These are phyloP conservation scores for Cordyceps farinosa DNA, from an alignment of 2,329 filamentous ascomycete genomes.

Conservation along the genomic window DNA sequence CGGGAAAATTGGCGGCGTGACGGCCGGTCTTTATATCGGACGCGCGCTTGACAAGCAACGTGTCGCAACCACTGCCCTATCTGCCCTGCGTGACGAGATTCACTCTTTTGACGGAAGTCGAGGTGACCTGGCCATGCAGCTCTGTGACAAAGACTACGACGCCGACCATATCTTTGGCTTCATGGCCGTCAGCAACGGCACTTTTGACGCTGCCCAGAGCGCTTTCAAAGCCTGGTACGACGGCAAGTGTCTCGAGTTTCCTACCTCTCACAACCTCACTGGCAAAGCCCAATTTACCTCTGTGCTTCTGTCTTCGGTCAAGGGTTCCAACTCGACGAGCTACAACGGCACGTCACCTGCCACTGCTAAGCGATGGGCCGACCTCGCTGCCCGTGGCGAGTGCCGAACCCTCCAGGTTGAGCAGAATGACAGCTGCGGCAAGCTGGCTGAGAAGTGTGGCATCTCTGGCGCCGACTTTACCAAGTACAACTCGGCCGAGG, in stretches of 20 bases:
- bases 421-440: conserved; percentile 34
- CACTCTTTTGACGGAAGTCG: conserved; percentile 7
- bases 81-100: not conserved
- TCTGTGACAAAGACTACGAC: not conserved
- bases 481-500: conserved; percentile 34
- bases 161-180: conserved; percentile 14
- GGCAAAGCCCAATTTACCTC: not conserved
- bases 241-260: conserved; percentile 3
- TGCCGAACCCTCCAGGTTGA: conserved; percentile 26
- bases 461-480: conserved; percentile 36
- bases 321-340: conserved; percentile 4
- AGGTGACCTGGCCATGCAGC: not conserved
- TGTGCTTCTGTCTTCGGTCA: not conserved
- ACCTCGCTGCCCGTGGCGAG: not conserved
- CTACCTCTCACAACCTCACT: not conserved
- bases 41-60: conserved; percentile 2
- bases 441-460: conserved; percentile 36
- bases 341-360: not conserved
- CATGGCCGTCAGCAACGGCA: conserved; percentile 3
- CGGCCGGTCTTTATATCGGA: not conserved
- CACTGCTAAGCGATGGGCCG: not conserved
- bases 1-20: not conserved
- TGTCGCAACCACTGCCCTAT: not conserved
- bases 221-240: conserved; percentile 1
- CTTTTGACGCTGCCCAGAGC: not conserved